phyloP scores from a whole-genome alignment of 1,139 yeast genomes.

The Candida tropicalis region DNA sequence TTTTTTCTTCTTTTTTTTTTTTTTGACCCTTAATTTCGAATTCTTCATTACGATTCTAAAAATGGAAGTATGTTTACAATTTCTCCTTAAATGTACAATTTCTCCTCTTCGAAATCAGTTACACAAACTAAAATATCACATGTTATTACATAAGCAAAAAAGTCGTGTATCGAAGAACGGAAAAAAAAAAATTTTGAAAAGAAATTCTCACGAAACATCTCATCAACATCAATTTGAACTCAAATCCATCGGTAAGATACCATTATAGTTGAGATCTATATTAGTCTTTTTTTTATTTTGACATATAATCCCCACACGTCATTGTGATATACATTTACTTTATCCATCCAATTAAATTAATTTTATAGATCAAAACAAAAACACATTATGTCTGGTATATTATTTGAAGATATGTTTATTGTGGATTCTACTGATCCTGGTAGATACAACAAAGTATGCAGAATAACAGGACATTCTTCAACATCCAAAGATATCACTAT shows the following conservation, averaged over 20 bases:
- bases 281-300: no score
- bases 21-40: background rate
- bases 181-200: slow-evolving; percentile 6
- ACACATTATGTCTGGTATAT: slow-evolving; percentile 66
- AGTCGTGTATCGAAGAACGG: background rate
- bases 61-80: slow-evolving; percentile 7
- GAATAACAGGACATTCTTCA: slow-evolving; percentile 87
- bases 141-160: slow-evolving; percentile 1
- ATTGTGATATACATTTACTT: slow-evolving; percentile 1
- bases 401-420: slow-evolving; percentile 92
- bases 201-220: slow-evolving; percentile 4
- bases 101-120: no score
- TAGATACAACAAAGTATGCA: slow-evolving; percentile 88
- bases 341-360: no score
- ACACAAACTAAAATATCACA: background rate
- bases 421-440: slow-evolving; percentile 86
- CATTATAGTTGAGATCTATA: no score
- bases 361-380: slow-evolving; percentile 4
- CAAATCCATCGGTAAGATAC: no score
- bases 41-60: slow-evolving; percentile 5
- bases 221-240: slow-evolving; percentile 1
- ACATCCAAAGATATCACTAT: slow-evolving; percentile 81
- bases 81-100: background rate
- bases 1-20: background rate
- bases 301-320: background rate